Evolutionary conservation across 2,329 filamentous ascomycete genomes (phyloP), one percentile per base, ranked within the genome.

Genomic region (Penicillium sp.): DNA sequence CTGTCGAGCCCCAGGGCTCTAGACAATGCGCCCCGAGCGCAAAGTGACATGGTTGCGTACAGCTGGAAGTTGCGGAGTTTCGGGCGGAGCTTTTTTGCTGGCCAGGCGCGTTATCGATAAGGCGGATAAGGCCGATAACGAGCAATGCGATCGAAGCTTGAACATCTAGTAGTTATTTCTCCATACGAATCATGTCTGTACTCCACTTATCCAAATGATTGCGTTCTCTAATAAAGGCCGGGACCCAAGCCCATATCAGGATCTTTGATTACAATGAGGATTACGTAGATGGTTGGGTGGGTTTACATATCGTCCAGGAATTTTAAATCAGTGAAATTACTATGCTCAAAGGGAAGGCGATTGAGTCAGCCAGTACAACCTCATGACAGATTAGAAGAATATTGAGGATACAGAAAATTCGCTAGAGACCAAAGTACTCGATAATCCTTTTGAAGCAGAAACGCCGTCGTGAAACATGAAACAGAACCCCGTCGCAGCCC

Each of bases 21-120:
- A 22, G 61, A 62, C 22, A 69, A 55, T 35, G 68, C 61, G 43
- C 69, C 67, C 57, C 68, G 66, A 43, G 69, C 64, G 59, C 63
- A 69, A 52, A 63, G 64, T 58, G 64, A 69, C 73, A 75, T 75
- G 58, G 55, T 67, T 54, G 35, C 54, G 54, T 57, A 35, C 10
- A 58, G 45, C 41, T 6, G 52, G 34, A 47, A 42, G 38, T 55
- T 65, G 59, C 55, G 62, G 58, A 65, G 56, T 56, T 56, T 58
- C 25, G 55, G 28, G 55, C 61, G 65, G 63, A 62, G 61, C 57
- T 63, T 67, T 67, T 68, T 59, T 62, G 59, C 48, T 57, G 35
- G 57, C 51, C 48, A 64, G 47, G 54, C 39, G 12, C 55, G 49
- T 59, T 65, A 63, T 64, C 60, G 64, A 70, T 68, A 69, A 66